Conservation (phyloP, 2,329 filamentous ascomycete genomes). For the Penicillium sp. region DNA sequence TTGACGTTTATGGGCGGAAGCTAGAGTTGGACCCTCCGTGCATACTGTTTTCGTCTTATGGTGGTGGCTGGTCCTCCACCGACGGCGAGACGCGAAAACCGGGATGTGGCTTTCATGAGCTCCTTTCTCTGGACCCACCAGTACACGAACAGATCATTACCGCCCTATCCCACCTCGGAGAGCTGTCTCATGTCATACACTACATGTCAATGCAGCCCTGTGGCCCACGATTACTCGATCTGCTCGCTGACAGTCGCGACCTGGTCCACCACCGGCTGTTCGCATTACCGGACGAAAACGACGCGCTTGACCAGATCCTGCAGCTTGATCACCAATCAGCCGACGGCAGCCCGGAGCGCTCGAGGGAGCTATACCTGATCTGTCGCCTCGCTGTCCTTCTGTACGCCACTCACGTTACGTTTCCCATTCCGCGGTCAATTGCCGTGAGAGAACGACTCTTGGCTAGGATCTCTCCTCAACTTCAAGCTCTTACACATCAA, state of each 20-base stretch:
- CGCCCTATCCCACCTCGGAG: not conserved
- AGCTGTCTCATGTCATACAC: not conserved
- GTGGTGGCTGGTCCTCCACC: not conserved
- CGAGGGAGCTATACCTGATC: not conserved
- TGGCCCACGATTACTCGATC: not conserved
- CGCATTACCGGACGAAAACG: conserved; percentile 1
- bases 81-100: not conserved
- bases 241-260: conserved; percentile 7
- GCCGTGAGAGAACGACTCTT: not conserved
- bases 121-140: not conserved
- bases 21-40: not conserved
- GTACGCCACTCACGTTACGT: conserved; percentile 14
- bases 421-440: conserved; percentile 4
- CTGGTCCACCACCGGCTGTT: conserved; percentile 11
- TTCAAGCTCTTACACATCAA: not conserved
- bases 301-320: not conserved
- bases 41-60: not conserved
- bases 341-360: not conserved
- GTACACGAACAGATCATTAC: not conserved
- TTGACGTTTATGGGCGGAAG: not conserved
- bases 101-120: not conserved
- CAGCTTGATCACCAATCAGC: not conserved
- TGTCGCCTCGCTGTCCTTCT: not conserved
- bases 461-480: not conserved
- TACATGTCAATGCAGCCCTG: not conserved